Percentiles rank a stretch among this genome's conserved stretches.
Evolutionary conservation across 805 yeast species (phyloP).

Genomic region (Metahyphopichia silvanorum): DNA sequence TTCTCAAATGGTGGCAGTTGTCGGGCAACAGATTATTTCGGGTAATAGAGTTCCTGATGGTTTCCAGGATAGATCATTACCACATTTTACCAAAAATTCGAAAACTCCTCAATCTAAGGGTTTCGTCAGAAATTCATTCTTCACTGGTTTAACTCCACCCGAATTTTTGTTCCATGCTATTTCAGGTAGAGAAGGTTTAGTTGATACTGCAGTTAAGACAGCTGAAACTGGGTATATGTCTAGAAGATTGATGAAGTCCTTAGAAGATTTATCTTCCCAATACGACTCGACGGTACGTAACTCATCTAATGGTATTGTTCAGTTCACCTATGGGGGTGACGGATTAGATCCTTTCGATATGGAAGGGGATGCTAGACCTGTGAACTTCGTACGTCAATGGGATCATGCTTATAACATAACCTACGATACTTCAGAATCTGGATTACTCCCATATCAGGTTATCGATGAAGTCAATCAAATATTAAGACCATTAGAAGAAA

Average conservation of each 20-base stretch:
- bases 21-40: conserved; percentile 97
- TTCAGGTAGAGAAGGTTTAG: conserved; percentile 99
- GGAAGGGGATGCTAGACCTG: conserved; percentile 99
- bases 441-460: conserved; percentile 71
- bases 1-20: conserved; percentile 99
- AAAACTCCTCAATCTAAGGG: conserved; percentile 98
- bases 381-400: conserved; percentile 92
- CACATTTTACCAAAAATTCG: conserved; percentile 93
- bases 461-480: conserved; percentile 50
- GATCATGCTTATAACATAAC: conserved; percentile 82
- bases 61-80: conserved; percentile 97
- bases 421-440: conserved; percentile 48
- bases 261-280: conserved; percentile 91
- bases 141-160: conserved; percentile 90
- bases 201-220: conserved; percentile 98
- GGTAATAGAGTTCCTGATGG: conserved; percentile 99
- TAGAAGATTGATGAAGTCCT: conserved; percentile 94
- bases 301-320: conserved; percentile 94
- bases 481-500: conserved; percentile 58
- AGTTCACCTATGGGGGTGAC: conserved; percentile 97
- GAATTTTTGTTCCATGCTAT: conserved; percentile 98
- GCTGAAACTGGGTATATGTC: conserved; percentile 99
- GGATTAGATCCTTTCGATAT: conserved; percentile 97
- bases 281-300: conserved; percentile 95
- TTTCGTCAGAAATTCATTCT: conserved; percentile 94